Evolutionary conservation across 2,329 filamentous ascomycete genomes (phyloP), one percentile per base, ranked within the genome.

Genomic region (Cercospora sp.): DNA sequence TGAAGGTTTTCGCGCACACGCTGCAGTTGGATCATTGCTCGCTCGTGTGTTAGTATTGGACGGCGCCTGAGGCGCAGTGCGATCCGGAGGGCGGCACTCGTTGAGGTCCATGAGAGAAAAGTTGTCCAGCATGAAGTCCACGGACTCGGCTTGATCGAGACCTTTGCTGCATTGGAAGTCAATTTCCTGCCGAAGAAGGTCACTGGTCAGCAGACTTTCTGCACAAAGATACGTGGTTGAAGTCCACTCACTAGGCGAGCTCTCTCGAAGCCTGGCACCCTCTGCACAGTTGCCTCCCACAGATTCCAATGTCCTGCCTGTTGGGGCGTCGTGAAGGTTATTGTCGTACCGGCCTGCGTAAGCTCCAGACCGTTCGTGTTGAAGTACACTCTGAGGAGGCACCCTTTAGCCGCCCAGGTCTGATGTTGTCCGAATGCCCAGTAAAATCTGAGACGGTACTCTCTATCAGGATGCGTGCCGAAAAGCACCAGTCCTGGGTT

Each of bases 101-200:
- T 58, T 58, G 26, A 58, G 30, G 21, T 58, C 53, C 53, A 58
- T 32, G 26, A 58, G 16, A 16, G 53, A 58, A 18, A 58, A 32
- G 30, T 58, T 32, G n/a, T 58, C 53, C 13, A 58, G 53, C 53
- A 58, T n/a, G 53, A 58, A 58, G 53, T 58, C 53, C 13, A 58
- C 53, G 3, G 26, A n/a, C 13, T 21, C 53, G 53, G 30, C 18
- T 6, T 12, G n/a, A n/a, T 58, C 53, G 28, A 0, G 18, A 9
- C 24, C 13, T 58, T 32, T 30, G 53, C 30, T 3, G 53, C 53
- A 30, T 30, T 32, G 26, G 53, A 58, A 58, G 0, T 58, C 53
- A 18, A 58, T 12, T 58, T 58, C 30, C 53, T 51, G 45, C 18
- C n/a, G n/a, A 13, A 26, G 18, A 5, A 51, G 45, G 3, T 5